Percentiles rank a stretch among this genome's conserved stretches.
phyloP scores from a whole-genome alignment of 1,139 yeast species.

The Suhomyces atakaporum region DNA sequence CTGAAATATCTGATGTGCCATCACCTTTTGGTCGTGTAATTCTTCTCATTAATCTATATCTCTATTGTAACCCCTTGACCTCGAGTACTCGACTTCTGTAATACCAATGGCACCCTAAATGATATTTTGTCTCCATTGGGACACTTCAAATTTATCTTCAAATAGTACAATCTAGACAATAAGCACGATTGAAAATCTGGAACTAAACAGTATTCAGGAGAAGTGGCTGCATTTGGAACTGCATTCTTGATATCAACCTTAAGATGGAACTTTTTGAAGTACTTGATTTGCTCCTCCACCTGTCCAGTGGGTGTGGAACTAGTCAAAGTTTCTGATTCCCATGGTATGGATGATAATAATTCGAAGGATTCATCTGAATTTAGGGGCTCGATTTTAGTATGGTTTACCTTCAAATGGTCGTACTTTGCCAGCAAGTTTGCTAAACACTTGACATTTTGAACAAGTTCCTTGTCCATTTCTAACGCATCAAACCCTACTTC shows the following conservation, averaged over 20 bases:
- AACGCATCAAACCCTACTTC: conserved; percentile 27
- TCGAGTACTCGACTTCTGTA: conserved; percentile 18
- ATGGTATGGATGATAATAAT: conserved; percentile 21
- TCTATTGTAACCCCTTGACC: conserved; percentile 2
- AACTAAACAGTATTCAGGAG: conserved; percentile 32
- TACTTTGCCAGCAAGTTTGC: conserved; percentile 35
- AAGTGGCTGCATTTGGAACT: conserved; percentile 8
- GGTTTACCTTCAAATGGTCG: conserved; percentile 23
- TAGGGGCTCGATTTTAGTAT: conserved; percentile 14
- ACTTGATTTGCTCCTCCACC: conserved; percentile 21
- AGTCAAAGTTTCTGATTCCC: conserved; percentile 23
- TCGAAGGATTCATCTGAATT: conserved; percentile 7
- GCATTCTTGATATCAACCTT: conserved; percentile 25
- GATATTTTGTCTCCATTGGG: conserved; percentile 30
- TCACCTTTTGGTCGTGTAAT: too few relatives aligned
- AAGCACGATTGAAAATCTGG: conserved; percentile 45
- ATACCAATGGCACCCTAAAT: conserved; percentile 35
- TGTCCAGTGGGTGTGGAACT: conserved; percentile 14
- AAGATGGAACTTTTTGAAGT: conserved; percentile 24
- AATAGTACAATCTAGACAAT: conserved; percentile 37
- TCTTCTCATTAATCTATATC: not conserved
- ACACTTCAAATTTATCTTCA: conserved; percentile 32
- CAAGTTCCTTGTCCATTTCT: conserved; percentile 26
- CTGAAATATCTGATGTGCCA: too few relatives aligned
- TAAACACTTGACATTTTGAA: conserved; percentile 36